Conservation (phyloP, 176 grass and related monocot genomes). For the Musa schizocarpa region DNA sequence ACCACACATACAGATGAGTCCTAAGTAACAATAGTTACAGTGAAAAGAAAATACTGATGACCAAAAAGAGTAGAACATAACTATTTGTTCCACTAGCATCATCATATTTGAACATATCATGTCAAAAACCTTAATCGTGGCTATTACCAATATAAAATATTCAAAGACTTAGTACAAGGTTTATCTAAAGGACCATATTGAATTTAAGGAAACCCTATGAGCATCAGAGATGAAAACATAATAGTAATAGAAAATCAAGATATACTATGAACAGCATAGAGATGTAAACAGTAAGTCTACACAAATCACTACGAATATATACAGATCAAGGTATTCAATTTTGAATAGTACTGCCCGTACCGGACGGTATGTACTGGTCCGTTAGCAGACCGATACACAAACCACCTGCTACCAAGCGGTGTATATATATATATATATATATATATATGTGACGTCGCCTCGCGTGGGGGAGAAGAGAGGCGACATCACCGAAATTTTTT, state of each 20-base stretch:
- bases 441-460: too few relatives aligned
- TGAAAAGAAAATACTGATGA: background rate
- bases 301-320: background rate
- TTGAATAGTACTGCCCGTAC: too few relatives aligned
- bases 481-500: too few relatives aligned
- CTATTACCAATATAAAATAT: background rate
- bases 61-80: background rate
- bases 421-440: too few relatives aligned
- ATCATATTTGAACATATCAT: too few relatives aligned
- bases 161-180: background rate
- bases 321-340: too few relatives aligned
- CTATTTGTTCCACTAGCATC: background rate
- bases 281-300: background rate
- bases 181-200: background rate
- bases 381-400: too few relatives aligned
- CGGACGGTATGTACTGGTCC: too few relatives aligned
- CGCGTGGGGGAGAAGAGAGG: too few relatives aligned
- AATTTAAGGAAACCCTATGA: background rate
- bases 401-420: too few relatives aligned
- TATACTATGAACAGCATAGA: background rate
- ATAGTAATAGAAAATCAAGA: background rate
- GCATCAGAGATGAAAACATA: background rate
- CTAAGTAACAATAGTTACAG: background rate
- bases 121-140: too few relatives aligned
- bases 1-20: background rate